Conservation (phyloP, 345 rosid genomes). For the Acer campestre region DNA sequence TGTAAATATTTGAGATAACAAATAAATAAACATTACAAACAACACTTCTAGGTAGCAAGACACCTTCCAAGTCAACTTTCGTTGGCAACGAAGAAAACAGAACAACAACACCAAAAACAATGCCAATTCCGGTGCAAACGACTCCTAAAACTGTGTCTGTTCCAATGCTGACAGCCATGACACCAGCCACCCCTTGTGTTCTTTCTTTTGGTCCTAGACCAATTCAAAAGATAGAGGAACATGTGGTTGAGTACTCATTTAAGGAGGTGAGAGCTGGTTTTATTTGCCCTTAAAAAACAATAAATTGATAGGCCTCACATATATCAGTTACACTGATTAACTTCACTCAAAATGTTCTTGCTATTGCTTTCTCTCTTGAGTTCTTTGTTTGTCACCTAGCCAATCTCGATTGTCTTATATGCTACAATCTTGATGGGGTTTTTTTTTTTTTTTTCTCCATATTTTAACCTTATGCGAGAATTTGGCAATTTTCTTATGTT, state of each 20-base stretch:
- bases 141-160: conserved; percentile 53
- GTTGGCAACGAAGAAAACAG: conserved; percentile 35
- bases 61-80: conserved; percentile 24
- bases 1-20: too few species aligned
- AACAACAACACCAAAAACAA: conserved; percentile 37
- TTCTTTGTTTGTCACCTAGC: background rate
- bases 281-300: conserved; percentile 4
- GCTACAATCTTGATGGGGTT: background rate
- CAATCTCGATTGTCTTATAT: conserved; percentile 11
- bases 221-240: conserved; percentile 16
- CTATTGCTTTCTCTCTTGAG: background rate
- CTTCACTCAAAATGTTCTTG: too few species aligned
- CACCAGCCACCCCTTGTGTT: conserved; percentile 56
- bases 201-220: conserved; percentile 16
- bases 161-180: conserved; percentile 57
- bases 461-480: background rate
- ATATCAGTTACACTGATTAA: too few species aligned
- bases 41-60: conserved; percentile 19
- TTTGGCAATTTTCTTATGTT: background rate
- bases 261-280: conserved; percentile 52
- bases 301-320: background rate
- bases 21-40: conserved; percentile 24
- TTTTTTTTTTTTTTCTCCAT: too few species aligned
- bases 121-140: conserved; percentile 38
- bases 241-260: conserved; percentile 40